A percentile compares a stretch with the other conserved stretches of the same genome.
phyloP scores from a whole-genome alignment of 176 grass and related monocot genomes.

The Ensete ventricosum region DNA sequence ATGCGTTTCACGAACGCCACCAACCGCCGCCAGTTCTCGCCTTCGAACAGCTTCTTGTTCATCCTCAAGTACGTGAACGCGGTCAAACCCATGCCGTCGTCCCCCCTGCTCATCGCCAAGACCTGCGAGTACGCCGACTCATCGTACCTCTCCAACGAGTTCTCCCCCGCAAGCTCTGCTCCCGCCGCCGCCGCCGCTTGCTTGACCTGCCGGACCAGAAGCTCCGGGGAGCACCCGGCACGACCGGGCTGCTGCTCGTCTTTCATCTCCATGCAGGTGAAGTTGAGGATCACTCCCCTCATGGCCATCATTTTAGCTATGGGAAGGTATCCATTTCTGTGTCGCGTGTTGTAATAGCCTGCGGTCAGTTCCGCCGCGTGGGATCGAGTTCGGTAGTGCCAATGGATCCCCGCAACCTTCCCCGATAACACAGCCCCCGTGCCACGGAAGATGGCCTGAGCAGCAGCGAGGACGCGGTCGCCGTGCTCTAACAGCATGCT shows the following conservation, averaged over 20 bases:
- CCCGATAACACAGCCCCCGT: constrained; percentile 62
- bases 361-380: constrained; percentile 93
- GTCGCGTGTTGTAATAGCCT: constrained; percentile 87
- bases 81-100: constrained; percentile 30
- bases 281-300: constrained; percentile 69
- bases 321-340: constrained; percentile 54
- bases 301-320: constrained; percentile 57
- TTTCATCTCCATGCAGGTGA: constrained; percentile 98
- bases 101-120: constrained; percentile 27
- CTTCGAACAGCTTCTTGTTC: constrained; percentile 78
- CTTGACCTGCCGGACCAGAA: constrained; percentile 65
- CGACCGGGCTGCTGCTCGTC: constrained; percentile 82
- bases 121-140: constrained; percentile 67
- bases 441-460: constrained; percentile 60
- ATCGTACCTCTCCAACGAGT: constrained; percentile 87
- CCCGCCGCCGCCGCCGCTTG: constrained; percentile 23
- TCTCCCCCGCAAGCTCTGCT: constrained; percentile 77
- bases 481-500: constrained; percentile 80
- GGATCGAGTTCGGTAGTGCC: constrained; percentile 82
- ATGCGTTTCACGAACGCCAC: constrained; percentile 76
- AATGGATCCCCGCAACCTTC: constrained; percentile 95
- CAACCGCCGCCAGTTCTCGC: constrained; percentile 75
- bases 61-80: constrained; percentile 91
- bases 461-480: constrained; percentile 56
- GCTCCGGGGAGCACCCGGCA: constrained; percentile 58